A percentile compares a stretch with the other conserved stretches of the same genome.
phyloP scores from a whole-genome alignment of 352 stramenopile genomes.

The Achlya hypogyna region DNA sequence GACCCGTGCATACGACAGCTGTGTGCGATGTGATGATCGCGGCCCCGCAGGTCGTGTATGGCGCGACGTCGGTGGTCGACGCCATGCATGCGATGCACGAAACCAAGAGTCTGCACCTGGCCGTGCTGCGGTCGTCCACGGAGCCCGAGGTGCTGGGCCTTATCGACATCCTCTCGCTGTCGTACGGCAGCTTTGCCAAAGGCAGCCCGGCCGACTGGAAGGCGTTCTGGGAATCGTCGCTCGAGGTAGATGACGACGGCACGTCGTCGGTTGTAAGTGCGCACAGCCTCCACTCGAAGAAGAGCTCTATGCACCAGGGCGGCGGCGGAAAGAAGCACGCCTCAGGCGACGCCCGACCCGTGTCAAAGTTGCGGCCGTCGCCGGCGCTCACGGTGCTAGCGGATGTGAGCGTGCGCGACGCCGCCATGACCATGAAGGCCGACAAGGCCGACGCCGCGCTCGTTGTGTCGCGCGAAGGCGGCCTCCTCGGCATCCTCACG shows the following conservation, averaged over 20 bases:
- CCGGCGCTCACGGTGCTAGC: slow-evolving; percentile 87
- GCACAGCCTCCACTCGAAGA: slow-evolving; percentile 61
- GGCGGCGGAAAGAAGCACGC: slow-evolving; percentile 27
- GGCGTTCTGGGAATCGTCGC: slow-evolving; percentile 85
- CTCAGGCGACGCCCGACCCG: slow-evolving; percentile 84
- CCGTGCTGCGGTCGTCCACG: slow-evolving; percentile 63
- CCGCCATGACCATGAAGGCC: slow-evolving; percentile 82
- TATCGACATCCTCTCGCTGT: slow-evolving; percentile 81
- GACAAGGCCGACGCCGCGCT: slow-evolving; percentile 90
- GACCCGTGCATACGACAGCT: slow-evolving; percentile 86
- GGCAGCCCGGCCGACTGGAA: slow-evolving; percentile 80
- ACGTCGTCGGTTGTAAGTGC: slow-evolving; percentile 76
- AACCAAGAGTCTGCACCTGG: slow-evolving; percentile 76
- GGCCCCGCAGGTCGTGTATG: slow-evolving; percentile 60
- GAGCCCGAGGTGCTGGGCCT: slow-evolving; percentile 62
- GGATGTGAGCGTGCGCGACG: slow-evolving; percentile 79
- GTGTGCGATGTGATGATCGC: slow-evolving; percentile 89
- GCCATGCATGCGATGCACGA: slow-evolving; percentile 86
- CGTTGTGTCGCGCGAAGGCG: slow-evolving; percentile 84
- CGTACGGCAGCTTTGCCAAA: slow-evolving; percentile 84
- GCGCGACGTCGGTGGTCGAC: slow-evolving; percentile 63
- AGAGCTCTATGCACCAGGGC: slow-evolving; percentile 28
- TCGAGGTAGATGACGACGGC: slow-evolving; percentile 64
- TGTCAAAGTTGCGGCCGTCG: slow-evolving; percentile 76
- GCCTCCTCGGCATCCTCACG: slow-evolving; percentile 92